Evolutionary conservation across 306 rosid species (phyloP), one percentile per base, ranked within the genome.

Genomic region (Hippophae tibetana): DNA sequence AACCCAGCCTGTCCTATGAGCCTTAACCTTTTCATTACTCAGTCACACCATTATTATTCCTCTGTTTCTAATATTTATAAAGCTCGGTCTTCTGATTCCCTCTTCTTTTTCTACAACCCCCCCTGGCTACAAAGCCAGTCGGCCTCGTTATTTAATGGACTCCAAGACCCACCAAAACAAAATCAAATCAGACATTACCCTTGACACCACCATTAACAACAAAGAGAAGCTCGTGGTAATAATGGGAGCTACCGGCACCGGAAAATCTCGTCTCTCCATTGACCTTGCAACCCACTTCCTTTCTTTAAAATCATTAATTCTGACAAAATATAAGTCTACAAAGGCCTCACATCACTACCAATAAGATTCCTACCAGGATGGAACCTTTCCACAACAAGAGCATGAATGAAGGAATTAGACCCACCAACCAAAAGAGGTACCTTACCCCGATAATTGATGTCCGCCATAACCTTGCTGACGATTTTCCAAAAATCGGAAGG

Each of bases 161-260:
- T 68, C 75, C 52, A 14, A 63, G 43, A 1, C 43, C 63, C 44
- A 6, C 57, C 53, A 10, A 25, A 3, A 12, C 23, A 2, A 14
- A 55, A 10, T 57, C 59, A 54, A 49, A 23, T 42, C 54, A 63
- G 11, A 73, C 70, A 51, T 66, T 69, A 72, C 45, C 59, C 9
- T 31, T 9, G 27, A 46, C 61, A 72, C 3, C 55, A 68, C 50
- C 69, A 74, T 44, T 42, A 78, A 73, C 12, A 57, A 69, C 7
- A 81, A 86, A 13, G 82, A 81, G 25, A 86, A 86, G 76, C 76
- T 83, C 2, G 48, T 88, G 0, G 68, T 85, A 56, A 78, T 88
- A 38, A 66, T 88, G 70, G 96, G 96, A 0, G 81, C 94, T 48
- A 88, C 96, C 11, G 96, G 94, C 9, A 69, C 84, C 47, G 96